These are phyloP conservation scores for Ustilago shanxiensis DNA, from an alignment of 1,284 basidiomycete genomes.

Conservation along the genomic window DNA sequence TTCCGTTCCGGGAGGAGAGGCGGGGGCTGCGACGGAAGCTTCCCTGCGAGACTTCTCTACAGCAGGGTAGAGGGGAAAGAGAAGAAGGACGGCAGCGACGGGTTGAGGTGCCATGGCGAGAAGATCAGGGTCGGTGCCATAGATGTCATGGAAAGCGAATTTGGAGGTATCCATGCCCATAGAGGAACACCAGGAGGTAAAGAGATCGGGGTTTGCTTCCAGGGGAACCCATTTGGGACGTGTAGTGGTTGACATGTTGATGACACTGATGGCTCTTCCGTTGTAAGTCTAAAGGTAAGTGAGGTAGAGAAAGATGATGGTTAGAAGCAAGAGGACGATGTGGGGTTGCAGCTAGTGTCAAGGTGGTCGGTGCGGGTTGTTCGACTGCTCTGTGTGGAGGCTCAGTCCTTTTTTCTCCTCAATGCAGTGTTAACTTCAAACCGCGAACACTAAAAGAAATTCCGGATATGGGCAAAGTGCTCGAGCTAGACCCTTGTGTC, in stretches of 20 bases:
- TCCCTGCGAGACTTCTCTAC: slow-evolving; percentile 45
- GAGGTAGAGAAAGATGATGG: neutral
- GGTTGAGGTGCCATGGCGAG: slow-evolving; percentile 72
- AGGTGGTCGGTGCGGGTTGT: slow-evolving; percentile 6
- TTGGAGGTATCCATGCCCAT: slow-evolving; percentile 64
- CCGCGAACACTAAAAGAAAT: neutral
- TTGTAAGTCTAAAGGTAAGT: neutral
- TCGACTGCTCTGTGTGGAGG: neutral
- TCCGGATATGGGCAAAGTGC: slow-evolving; percentile 6
- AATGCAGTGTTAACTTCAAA: neutral
- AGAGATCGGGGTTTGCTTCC: slow-evolving; percentile 69
- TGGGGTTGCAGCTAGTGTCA: neutral
- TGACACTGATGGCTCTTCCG: neutral
- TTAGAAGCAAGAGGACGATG: neutral
- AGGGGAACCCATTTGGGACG: slow-evolving; percentile 66
- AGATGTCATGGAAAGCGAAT: slow-evolving; percentile 73
- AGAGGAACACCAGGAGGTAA: slow-evolving; percentile 58
- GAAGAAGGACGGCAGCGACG: slow-evolving; percentile 72
- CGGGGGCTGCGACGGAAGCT: slow-evolving; percentile 42
- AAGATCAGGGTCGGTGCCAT: slow-evolving; percentile 73
- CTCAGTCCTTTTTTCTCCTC: neutral
- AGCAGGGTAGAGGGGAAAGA: slow-evolving; percentile 72
- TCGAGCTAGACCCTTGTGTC: neutral
- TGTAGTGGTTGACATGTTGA: slow-evolving; percentile 7
- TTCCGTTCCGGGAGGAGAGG: slow-evolving; percentile 19